These are phyloP conservation scores for Lentithecium fluviatile DNA, from an alignment of 495 filamentous ascomycete genomes.

Conservation along the genomic window DNA sequence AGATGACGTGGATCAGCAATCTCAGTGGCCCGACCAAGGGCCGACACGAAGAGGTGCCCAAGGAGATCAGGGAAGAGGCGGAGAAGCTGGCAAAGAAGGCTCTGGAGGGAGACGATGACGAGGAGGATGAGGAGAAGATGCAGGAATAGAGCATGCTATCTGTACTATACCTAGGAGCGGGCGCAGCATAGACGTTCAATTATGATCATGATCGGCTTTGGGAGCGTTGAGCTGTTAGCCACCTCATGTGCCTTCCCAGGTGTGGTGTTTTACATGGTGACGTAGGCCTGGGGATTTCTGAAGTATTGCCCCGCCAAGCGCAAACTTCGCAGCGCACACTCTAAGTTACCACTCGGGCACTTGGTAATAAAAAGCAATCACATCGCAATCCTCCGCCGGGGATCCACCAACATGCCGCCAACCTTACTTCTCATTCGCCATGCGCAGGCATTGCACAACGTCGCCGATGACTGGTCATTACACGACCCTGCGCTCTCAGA, in stretches of 20 bases:
- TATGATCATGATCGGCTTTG: conserved; percentile 5
- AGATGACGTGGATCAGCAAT: conserved; percentile 96
- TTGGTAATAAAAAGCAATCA: too few species aligned
- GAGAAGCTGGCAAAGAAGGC: conserved; percentile 58
- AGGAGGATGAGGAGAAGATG: conserved; percentile 45
- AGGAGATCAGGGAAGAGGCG: conserved; percentile 83
- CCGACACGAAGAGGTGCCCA: conserved; percentile 86
- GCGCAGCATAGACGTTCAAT: conserved; percentile 25
- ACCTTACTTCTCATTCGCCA: conserved; percentile 31
- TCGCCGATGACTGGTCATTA: conserved; percentile 35
- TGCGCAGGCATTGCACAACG: conserved; percentile 29
- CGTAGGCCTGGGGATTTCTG: too few species aligned
- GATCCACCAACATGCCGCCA: conserved; percentile 11
- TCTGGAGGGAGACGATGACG: conserved; percentile 46
- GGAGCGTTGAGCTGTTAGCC: too few species aligned
- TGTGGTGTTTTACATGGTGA: too few species aligned
- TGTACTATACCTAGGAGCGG: conserved; percentile 29
- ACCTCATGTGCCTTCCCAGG: too few species aligned
- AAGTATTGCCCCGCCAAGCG: too few species aligned
- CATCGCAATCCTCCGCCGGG: too few species aligned
- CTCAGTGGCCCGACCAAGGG: conserved; percentile 83
- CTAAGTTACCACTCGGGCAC: too few species aligned
- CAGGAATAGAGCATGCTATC: conserved; percentile 38
- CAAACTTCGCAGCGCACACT: too few species aligned
- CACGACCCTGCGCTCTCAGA: conserved; percentile 57